A percentile compares a stretch with the other conserved stretches of the same genome.
phyloP scores from a whole-genome alignment of 164 flowering plant genomes.

The Aristolochia fimbriata region DNA sequence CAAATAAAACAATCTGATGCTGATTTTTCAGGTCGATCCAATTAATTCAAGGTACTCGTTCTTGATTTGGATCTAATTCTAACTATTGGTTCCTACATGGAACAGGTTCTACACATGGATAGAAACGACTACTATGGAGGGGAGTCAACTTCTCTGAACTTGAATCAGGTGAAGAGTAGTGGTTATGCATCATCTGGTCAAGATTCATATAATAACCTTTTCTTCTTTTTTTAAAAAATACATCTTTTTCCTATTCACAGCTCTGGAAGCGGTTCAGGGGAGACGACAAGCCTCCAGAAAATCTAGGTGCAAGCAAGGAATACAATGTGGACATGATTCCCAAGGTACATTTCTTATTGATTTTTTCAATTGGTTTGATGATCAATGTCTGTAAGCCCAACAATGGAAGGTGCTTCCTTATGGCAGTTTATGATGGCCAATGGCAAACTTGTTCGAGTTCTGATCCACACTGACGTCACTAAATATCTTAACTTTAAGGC shows the following conservation, averaged over 20 bases:
- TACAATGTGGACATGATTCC: constrained; percentile 97
- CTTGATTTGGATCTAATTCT: no score
- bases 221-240: neutral
- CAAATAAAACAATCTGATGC: no score
- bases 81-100: neutral
- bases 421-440: constrained; percentile 92
- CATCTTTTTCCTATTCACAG: constrained; percentile 19
- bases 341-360: constrained; percentile 34
- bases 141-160: constrained; percentile 69
- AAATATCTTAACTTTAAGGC: constrained; percentile 92
- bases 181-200: no score
- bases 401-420: neutral
- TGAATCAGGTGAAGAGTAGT: constrained; percentile 36
- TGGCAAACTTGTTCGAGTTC: constrained; percentile 77
- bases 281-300: constrained; percentile 51
- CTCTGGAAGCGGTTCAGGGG: constrained; percentile 90
- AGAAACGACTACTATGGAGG: constrained; percentile 92
- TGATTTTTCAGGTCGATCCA: no score
- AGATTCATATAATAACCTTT: no score
- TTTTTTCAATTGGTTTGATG: neutral
- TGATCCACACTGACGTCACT: constrained; percentile 91
- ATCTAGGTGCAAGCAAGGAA: constrained; percentile 69
- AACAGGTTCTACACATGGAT: constrained; percentile 88
- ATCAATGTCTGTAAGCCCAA: neutral
- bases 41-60: no score